Percentiles rank a stretch among this genome's conserved stretches.
phyloP scores from a whole-genome alignment of 306 rosid genomes.

The Corylus americana region DNA sequence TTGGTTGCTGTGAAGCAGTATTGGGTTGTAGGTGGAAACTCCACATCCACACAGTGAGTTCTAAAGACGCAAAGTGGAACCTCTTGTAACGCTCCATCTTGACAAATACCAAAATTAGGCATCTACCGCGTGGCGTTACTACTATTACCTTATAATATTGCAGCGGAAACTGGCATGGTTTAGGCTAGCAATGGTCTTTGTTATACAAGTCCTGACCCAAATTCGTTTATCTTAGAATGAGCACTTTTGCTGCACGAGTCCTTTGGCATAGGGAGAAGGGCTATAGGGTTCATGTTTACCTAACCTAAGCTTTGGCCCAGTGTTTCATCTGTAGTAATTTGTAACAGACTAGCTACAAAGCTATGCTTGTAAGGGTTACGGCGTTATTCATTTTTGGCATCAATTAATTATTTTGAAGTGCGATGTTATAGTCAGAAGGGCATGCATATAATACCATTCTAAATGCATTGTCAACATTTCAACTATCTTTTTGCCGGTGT shows the following conservation, averaged over 20 bases:
- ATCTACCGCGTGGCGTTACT: too few relatives aligned
- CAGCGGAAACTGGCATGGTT: background rate
- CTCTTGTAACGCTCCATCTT: background rate
- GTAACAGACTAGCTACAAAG: slow-evolving; percentile 26
- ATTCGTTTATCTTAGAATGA: slow-evolving; percentile 29
- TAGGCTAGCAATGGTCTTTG: slow-evolving; percentile 24
- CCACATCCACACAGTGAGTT: slow-evolving; percentile 53
- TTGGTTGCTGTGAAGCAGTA: slow-evolving; percentile 91
- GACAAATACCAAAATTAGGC: too few relatives aligned
- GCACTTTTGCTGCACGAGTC: slow-evolving; percentile 38
- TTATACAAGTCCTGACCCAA: slow-evolving; percentile 25
- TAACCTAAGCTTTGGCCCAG: slow-evolving; percentile 19
- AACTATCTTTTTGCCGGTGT: too few relatives aligned
- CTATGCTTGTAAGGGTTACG: slow-evolving; percentile 31
- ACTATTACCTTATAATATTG: too few relatives aligned
- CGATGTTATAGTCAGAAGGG: slow-evolving; percentile 29
- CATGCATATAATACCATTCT: slow-evolving; percentile 14
- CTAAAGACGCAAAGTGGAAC: slow-evolving; percentile 16
- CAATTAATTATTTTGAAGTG: slow-evolving; percentile 28
- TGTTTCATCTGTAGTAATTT: slow-evolving; percentile 27
- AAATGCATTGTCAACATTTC: slow-evolving; percentile 7
- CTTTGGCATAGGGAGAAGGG: slow-evolving; percentile 21
- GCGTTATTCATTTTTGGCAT: slow-evolving; percentile 27
- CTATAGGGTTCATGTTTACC: slow-evolving; percentile 23
- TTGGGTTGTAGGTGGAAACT: slow-evolving; percentile 77